Evolutionary conservation across 495 filamentous ascomycete genomes (phyloP).

Genomic region (Talaromyces adpressus): DNA sequence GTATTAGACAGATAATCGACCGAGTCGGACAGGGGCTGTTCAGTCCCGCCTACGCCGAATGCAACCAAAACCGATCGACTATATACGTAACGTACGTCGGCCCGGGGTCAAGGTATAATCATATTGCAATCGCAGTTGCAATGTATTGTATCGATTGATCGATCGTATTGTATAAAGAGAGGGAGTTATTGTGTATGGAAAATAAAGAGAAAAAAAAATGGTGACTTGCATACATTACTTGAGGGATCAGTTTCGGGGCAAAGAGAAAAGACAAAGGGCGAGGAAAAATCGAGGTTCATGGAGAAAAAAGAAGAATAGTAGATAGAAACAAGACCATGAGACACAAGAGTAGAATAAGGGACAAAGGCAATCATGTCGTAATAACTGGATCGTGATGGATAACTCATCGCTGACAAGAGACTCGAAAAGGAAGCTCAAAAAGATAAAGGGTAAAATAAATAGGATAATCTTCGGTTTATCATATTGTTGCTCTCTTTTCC

Average conservation of each 20-base stretch:
- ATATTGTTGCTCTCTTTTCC: constrained; percentile 15
- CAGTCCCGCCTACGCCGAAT: too few species aligned
- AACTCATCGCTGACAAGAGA: neutral
- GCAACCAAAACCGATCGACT: neutral
- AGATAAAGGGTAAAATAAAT: neutral
- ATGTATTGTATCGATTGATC: constrained; percentile 1
- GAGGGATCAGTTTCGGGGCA: neutral
- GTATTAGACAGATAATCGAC: too few species aligned
- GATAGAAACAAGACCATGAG: neutral
- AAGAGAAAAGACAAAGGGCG: neutral
- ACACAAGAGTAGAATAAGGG: neutral
- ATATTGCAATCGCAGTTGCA: neutral
- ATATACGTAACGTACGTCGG: too few species aligned
- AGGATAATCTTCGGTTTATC: neutral
- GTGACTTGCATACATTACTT: constrained; percentile 4
- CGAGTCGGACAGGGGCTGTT: too few species aligned
- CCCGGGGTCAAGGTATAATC: neutral
- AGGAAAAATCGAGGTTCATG: neutral
- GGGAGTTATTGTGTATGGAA: neutral
- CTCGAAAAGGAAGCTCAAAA: neutral
- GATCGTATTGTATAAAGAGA: constrained; percentile 5
- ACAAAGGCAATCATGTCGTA: neutral
- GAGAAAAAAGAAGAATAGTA: neutral
- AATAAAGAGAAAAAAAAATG: neutral
- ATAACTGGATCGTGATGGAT: neutral